phyloP scores from a whole-genome alignment of 1,284 basidiomycete genomes.

The Xerocomus cyaneibrunnescens region DNA sequence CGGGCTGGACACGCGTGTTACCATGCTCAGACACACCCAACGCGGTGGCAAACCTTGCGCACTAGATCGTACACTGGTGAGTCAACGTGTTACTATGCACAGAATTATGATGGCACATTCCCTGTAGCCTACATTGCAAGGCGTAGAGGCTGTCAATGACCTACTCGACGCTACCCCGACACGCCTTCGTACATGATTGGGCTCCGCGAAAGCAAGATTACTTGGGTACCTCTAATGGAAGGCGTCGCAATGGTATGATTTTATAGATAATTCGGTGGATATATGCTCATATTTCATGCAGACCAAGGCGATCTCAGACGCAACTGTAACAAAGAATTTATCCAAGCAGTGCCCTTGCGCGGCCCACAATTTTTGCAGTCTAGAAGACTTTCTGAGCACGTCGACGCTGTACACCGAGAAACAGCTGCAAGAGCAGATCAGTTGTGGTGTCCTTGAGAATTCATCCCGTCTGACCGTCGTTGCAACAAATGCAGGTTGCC shows the following conservation, averaged over 20 bases:
- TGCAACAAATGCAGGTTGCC: slow-evolving; percentile 80
- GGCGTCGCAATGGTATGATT: slow-evolving; percentile 78
- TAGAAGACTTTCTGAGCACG: slow-evolving; percentile 81
- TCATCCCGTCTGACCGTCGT: slow-evolving; percentile 10
- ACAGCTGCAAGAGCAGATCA: slow-evolving; percentile 63
- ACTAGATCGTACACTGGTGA: slow-evolving; percentile 86
- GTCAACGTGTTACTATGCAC: slow-evolving; percentile 14
- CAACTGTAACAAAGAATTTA: slow-evolving; percentile 87
- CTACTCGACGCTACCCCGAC: slow-evolving; percentile 83
- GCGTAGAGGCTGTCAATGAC: slow-evolving; percentile 90
- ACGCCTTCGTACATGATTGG: slow-evolving; percentile 99
- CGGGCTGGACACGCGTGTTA: slow-evolving; percentile 93
- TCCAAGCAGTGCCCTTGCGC: slow-evolving; percentile 82
- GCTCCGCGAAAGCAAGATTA: slow-evolving; percentile 94
- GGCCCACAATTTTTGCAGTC: slow-evolving; percentile 92
- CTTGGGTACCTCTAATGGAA: slow-evolving; percentile 86
- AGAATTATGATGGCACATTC: neutral
- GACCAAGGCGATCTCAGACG: slow-evolving; percentile 87
- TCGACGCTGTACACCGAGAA: slow-evolving; percentile 64
- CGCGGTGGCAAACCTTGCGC: slow-evolving; percentile 93
- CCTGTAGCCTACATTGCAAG: slow-evolving; percentile 87
- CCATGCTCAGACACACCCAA: slow-evolving; percentile 98
- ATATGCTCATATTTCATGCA: slow-evolving; percentile 33
- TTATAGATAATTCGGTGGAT: neutral
- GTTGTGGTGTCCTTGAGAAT: slow-evolving; percentile 1